Evolutionary conservation across 768 basidiomycete genomes (phyloP), one percentile per base, ranked within the genome.

Genomic region (Arthromyces matolae): DNA sequence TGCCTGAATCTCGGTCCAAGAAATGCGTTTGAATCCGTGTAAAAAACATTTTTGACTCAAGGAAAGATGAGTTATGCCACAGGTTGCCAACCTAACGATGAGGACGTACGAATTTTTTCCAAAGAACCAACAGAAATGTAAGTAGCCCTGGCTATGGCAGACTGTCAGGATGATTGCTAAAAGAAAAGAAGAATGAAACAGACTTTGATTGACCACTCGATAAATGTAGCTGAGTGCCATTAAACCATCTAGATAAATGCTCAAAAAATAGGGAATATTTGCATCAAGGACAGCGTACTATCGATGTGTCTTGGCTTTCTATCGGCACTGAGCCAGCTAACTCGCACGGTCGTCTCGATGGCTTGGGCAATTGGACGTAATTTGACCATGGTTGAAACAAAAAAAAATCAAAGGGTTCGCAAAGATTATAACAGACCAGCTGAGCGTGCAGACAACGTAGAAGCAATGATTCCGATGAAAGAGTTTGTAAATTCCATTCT

Each of bases 21-120:
- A 8, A 45, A 25, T 7, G 8, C 22, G 13, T 27, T 43, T 23
- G 28, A 5, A 7, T 20, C 13, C 4, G 5, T 19, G 22, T 52
- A 42, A 27, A 28, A 47, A n/a, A 23, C 25, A 31, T 27, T 19
- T 47, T 39, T 6, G 14, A 51, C 50, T 51, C n/a, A n/a, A n/a
- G 25, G 5, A 4, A 34, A 18, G 10, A 13, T 27, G n/a, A 27
- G 10, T 18, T 36, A 27, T 45, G 29, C 29, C 8, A 31, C 8
- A 14, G n/a, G n/a, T n/a, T n/a, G n/a, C n/a, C n/a, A n/a, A n/a
- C 3, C 2, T 6, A 9, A 42, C 12, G 7, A 5, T n/a, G 3
- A 31, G 29, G 23, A 31, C 41, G 14, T 22, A 31, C 41, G 14
- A 6, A n/a, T 42, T n/a, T n/a, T n/a, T 5, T 7, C 14, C 20